These are phyloP conservation scores for Houttuynia cordata DNA, from an alignment of 164 flowering plant species.

Conservation along the genomic window DNA sequence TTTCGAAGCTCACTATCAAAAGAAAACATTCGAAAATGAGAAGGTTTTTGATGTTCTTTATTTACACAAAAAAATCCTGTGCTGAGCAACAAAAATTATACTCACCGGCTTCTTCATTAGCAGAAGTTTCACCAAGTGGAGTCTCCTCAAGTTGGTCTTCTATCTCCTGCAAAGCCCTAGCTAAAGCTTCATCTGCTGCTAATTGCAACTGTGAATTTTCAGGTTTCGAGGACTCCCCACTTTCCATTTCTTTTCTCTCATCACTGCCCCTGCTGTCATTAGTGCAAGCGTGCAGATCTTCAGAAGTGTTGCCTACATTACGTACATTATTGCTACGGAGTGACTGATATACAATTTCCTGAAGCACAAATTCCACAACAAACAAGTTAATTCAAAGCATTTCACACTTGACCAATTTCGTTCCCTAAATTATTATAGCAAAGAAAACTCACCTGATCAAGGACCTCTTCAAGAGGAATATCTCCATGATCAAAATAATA, in stretches of 20 bases:
- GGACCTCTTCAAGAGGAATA: constrained; percentile 19
- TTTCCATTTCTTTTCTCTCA: not conserved
- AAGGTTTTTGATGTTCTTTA: not conserved
- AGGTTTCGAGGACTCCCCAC: constrained; percentile 12
- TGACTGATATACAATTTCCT: constrained; percentile 19
- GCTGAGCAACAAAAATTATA: not conserved
- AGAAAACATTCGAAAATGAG: not conserved
- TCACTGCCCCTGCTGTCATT: constrained; percentile 5
- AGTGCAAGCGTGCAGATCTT: constrained; percentile 6
- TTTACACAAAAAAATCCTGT: not conserved
- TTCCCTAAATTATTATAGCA: too few relatives aligned
- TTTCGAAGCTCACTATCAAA: not conserved
- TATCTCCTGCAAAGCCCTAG: constrained; percentile 17
- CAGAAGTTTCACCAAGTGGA: constrained; percentile 8
- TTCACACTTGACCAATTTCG: not conserved
- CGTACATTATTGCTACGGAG: constrained; percentile 6
- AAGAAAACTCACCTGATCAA: constrained; percentile 16
- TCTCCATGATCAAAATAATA: constrained; percentile 10
- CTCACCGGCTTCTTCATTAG: constrained; percentile 12
- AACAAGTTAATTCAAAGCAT: not conserved
- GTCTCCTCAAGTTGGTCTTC: constrained; percentile 9
- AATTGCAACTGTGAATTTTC: constrained; percentile 9
- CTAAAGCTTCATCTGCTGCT: constrained; percentile 21
- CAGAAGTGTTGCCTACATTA: constrained; percentile 9
- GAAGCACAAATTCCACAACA: not conserved